Evolutionary conservation across 148 eudicot genomes (phyloP).

Genomic region (Fagopyrum homotropicum): DNA sequence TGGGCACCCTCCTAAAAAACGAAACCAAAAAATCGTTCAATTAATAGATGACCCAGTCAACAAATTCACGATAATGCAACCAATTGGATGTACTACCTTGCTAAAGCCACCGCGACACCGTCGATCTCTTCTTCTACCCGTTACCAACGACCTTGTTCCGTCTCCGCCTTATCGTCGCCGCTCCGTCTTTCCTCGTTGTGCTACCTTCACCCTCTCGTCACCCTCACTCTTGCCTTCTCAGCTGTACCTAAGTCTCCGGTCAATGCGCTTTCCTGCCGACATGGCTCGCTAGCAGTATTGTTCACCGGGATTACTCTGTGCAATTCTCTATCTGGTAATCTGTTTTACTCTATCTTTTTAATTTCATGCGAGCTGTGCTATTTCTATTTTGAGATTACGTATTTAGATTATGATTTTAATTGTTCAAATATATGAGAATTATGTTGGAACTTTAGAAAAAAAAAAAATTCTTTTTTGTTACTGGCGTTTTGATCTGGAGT

Average conservation of each 20-base stretch:
- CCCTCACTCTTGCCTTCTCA: background rate
- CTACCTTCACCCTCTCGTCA: background rate
- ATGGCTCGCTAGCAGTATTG: slow-evolving; percentile 3
- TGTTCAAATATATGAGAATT: background rate
- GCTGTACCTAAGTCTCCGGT: background rate
- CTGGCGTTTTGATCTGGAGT: background rate
- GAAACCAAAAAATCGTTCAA: no score
- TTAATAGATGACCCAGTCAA: background rate
- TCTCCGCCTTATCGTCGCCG: background rate
- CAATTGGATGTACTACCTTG: background rate
- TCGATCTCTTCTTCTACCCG: background rate
- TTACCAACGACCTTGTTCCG: background rate
- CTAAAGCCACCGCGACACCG: background rate
- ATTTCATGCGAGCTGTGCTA: background rate
- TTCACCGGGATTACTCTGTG: background rate
- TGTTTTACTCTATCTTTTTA: background rate
- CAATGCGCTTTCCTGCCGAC: background rate
- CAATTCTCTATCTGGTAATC: background rate
- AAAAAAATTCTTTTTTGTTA: background rate
- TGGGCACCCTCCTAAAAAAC: no score
- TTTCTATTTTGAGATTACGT: background rate
- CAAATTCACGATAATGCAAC: background rate
- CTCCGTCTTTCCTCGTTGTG: background rate
- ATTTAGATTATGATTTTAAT: background rate
- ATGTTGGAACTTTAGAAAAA: background rate